Evolutionary conservation across 352 stramenopile genomes (phyloP), one percentile per base, ranked within the genome.

Genomic region (Phytopythium boreale): DNA sequence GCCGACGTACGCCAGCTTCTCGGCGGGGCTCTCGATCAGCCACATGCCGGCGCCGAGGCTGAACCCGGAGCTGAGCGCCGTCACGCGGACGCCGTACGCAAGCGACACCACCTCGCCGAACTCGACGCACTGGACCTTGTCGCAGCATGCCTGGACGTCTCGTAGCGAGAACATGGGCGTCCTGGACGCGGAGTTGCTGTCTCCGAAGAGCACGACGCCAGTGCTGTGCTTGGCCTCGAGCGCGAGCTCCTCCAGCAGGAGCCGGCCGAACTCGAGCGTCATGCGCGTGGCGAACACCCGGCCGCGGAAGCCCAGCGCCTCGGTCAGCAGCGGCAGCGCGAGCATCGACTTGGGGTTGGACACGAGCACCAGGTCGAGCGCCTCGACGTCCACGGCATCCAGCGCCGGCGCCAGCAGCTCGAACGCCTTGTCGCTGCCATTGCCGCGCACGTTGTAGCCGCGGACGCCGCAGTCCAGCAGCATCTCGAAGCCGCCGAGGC

Each of bases 391-490:
- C 19, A 92, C 66, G 29, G 73, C 68, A 34, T 63, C 67, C 41
- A 88, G 62, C 52, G 67, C 75, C 34, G 79, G 77, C 31, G 82
- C 57, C 24, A 69, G 50, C 22, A 88, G 44, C 15, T 34, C 58
- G 44, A 88, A 71, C 34, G 63, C 15, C 12, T 55, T 51, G 19
- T 11, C 50, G 63, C 47, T 29, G 3, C 20, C 0, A 0, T 64
- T 60, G 31, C 24, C 60, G 24, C 52, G 39, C 3, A 69, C 47
- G 29, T 49, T 70, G 56, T 70, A 64, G 31, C 66, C 56, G 24
- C 64, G 70, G 31, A 93, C 43, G 19, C 83, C 84, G 59, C 82
- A 93, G 73, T 96, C 87, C 52, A 96, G 73, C 59, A 96, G 75
- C 53, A 96, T 66, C 59, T 96, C 82, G 56, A 81, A 91, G 55